phyloP scores from a whole-genome alignment of 805 yeast species.

The Suhomyces prunicola region DNA sequence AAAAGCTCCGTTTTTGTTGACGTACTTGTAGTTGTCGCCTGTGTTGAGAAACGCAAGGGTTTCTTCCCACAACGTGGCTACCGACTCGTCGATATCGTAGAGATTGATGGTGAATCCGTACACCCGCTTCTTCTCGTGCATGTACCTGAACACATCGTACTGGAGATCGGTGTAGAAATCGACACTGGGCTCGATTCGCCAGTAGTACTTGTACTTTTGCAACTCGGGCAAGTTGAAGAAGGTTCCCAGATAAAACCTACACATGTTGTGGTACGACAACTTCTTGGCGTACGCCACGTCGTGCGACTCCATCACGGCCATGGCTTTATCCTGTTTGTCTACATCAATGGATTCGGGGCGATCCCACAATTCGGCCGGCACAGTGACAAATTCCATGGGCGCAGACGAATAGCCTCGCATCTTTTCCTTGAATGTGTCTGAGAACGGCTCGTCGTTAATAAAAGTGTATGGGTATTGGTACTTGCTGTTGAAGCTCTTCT shows the following conservation, averaged over 20 bases:
- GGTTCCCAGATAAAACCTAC: conserved; percentile 67
- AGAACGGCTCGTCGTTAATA: conserved; percentile 67
- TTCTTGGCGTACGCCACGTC: conserved; percentile 59
- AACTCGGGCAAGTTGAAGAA: conserved; percentile 65
- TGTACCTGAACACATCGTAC: conserved; percentile 74
- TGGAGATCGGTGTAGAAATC: conserved; percentile 64
- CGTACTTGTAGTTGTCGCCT: conserved; percentile 56
- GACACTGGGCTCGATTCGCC: conserved; percentile 80
- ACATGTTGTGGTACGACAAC: conserved; percentile 77
- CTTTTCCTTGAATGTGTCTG: conserved; percentile 49
- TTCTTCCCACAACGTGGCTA: conserved; percentile 64
- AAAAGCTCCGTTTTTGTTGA: conserved; percentile 47
- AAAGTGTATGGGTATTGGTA: conserved; percentile 81
- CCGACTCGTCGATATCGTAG: conserved; percentile 67
- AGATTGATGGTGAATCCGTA: conserved; percentile 72
- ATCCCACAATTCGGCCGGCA: conserved; percentile 49
- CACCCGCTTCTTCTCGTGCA: conserved; percentile 61
- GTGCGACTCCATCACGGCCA: conserved; percentile 36
- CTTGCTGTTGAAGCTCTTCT: conserved; percentile 60
- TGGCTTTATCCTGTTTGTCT: conserved; percentile 38
- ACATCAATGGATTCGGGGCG: conserved; percentile 57
- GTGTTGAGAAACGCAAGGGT: conserved; percentile 56
- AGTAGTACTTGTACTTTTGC: conserved; percentile 62
- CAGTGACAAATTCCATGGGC: conserved; percentile 36
- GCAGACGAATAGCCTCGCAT: conserved; percentile 35